These are phyloP conservation scores for Liriodendron chinense DNA, from an alignment of 164 flowering plant species.

Conservation along the genomic window DNA sequence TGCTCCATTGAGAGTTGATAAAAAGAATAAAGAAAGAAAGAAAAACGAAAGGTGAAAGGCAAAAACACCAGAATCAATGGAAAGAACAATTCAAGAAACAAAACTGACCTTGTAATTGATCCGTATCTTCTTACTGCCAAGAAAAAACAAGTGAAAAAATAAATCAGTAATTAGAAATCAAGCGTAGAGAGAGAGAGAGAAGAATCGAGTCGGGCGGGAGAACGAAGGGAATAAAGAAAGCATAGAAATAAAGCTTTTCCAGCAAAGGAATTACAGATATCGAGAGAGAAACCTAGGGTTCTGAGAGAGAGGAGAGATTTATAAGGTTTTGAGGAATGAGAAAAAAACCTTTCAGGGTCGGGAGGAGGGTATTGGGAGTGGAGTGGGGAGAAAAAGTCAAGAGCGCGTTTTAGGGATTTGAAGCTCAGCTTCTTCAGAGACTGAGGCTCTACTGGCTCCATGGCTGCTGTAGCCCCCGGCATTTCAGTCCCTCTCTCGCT, in stretches of 20 bases:
- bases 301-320: not conserved
- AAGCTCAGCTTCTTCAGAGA: slow-evolving; percentile 86
- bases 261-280: too few species aligned
- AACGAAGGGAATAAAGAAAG: not conserved
- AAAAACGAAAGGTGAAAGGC: not conserved
- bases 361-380: slow-evolving; percentile 64
- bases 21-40: not conserved
- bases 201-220: not conserved
- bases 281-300: slow-evolving; percentile 3
- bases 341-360: slow-evolving; percentile 56
- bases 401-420: slow-evolving; percentile 79
- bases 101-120: slow-evolving; percentile 59
- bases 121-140: slow-evolving; percentile 71
- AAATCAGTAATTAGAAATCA: slow-evolving; percentile 6
- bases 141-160: not conserved
- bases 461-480: slow-evolving; percentile 32
- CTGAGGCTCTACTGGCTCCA: slow-evolving; percentile 91
- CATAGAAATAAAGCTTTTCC: not conserved
- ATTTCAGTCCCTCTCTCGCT: slow-evolving; percentile 16
- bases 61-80: too few species aligned
- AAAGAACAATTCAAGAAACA: not conserved
- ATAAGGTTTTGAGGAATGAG: not conserved
- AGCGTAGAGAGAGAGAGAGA: not conserved
- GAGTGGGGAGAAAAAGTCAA: slow-evolving; percentile 73
- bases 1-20: not conserved